Base-by-base conservation (phyloP, 306 rosid species). In the Phaseolus lunatus region DNA sequence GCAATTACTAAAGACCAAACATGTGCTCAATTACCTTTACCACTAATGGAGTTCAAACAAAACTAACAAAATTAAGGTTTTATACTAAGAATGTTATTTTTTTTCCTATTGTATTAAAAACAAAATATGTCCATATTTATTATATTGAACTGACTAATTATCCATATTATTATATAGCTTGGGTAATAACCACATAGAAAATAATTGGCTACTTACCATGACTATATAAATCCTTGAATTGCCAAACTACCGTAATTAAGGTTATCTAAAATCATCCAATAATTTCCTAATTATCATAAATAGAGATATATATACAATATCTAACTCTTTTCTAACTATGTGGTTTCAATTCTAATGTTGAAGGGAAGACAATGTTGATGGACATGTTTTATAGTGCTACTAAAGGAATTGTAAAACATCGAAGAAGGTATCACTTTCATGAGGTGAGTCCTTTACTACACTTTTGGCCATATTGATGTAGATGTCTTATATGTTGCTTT, bases 291-390 rank as follows among this genome's bases (percentile, higher is more conserved):
- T 13, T 57, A 57, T 26, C 37, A 57, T 57, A 57, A 24, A 24
- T 57, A 24, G 5, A 24, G 11, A 57, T 5, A 57, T 5, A 57
- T 26, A 7, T 12, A 56, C 9, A 56, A 56, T 53, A 53, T 53
- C 29, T 10, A 53, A 53, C 29, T 4, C 68, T 72, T 76, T 58
- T 76, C 67, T 86, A 15, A 69, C 48, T 50, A 63, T 54, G 63
- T 50, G 20, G 35, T 45, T 13, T 13, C 50, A 52, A 77, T 80
- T 77, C 73, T 64, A 62, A 53, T 70, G 69, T 59, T 84, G 81
- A 80, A 90, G 97, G 98, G 80, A 95, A 95, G 91, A 95, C 98
- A 27, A 95, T 95, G 98, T 91, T 95, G 85, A 95, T 95, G 98
- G 98, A 95, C 87, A 92, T 95, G 98, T 90, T 90, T 85, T 95